phyloP scores from a whole-genome alignment of 768 basidiomycete genomes.

The Infundibulicybe gibba region DNA sequence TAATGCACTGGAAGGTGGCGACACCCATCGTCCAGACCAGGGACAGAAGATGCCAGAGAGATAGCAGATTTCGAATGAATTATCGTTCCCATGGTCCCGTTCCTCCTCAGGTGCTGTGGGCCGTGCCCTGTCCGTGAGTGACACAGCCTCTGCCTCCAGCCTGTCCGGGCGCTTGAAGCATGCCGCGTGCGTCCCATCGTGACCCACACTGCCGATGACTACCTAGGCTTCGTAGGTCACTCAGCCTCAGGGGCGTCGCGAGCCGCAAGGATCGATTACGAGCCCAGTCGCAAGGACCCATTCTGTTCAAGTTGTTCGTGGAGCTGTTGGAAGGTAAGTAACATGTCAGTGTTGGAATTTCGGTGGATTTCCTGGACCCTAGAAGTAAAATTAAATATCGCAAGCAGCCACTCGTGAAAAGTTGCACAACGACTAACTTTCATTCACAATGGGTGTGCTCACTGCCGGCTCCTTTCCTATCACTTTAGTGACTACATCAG shows the following conservation, averaged over 20 bases:
- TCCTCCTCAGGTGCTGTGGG: conserved; percentile 21
- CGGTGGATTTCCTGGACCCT: too few relatives aligned
- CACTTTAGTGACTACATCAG: too few relatives aligned
- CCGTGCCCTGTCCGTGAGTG: conserved; percentile 14
- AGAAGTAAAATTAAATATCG: too few relatives aligned
- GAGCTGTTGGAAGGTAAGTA: conserved; percentile 30
- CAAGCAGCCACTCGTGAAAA: conserved; percentile 30
- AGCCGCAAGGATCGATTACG: conserved; percentile 32
- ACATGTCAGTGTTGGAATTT: conserved; percentile 32
- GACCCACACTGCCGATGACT: conserved; percentile 30
- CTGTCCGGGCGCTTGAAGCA: conserved; percentile 28
- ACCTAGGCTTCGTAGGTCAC: conserved; percentile 37
- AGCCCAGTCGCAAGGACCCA: too few relatives aligned
- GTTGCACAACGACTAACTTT: too few relatives aligned
- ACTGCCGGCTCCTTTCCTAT: too few relatives aligned
- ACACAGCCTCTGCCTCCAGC: conserved; percentile 15
- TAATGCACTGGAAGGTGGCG: too few relatives aligned
- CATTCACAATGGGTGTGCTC: too few relatives aligned
- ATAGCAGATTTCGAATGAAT: too few relatives aligned
- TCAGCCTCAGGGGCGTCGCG: conserved; percentile 40
- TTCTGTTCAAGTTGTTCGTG: conserved; percentile 33
- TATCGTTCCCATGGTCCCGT: too few relatives aligned
- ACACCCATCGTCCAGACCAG: too few relatives aligned
- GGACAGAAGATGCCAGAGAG: too few relatives aligned
- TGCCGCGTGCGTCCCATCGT: conserved; percentile 28